Evolutionary conservation across 768 basidiomycete genomes (phyloP).

Genomic region (Lactarius indigo): DNA sequence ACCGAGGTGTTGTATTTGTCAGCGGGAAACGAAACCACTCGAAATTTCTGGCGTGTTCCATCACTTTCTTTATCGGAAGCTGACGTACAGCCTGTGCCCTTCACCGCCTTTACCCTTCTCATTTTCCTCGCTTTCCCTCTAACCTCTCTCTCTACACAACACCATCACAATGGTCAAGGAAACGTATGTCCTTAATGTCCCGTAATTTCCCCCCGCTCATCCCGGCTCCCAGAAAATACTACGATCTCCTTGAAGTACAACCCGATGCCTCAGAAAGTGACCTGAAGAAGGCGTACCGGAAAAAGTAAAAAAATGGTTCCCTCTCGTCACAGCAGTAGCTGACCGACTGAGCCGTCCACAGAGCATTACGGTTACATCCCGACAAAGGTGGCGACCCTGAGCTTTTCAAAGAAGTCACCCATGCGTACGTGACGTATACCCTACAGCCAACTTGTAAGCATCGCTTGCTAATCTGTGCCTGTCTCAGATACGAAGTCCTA

Average conservation of each 20-base stretch:
- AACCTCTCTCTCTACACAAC: slow-evolving; percentile 19
- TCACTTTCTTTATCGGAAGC: slow-evolving; percentile 32
- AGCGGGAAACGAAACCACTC: slow-evolving; percentile 26
- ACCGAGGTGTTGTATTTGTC: slow-evolving; percentile 13
- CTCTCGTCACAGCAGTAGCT: slow-evolving; percentile 4
- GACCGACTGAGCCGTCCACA: slow-evolving; percentile 31
- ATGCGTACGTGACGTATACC: slow-evolving; percentile 65
- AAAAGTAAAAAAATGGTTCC: slow-evolving; percentile 55
- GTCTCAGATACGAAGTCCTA: slow-evolving; percentile 82
- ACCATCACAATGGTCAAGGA: slow-evolving; percentile 59
- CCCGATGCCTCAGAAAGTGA: slow-evolving; percentile 78
- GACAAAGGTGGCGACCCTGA: slow-evolving; percentile 97
- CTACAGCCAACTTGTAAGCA: slow-evolving; percentile 15
- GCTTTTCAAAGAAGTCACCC: slow-evolving; percentile 94
- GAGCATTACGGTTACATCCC: slow-evolving; percentile 81
- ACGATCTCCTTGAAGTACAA: slow-evolving; percentile 86
- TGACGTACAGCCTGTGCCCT: slow-evolving; percentile 18
- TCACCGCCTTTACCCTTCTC: slow-evolving; percentile 13
- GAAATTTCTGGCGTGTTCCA: slow-evolving; percentile 40
- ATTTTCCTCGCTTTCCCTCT: slow-evolving; percentile 15
- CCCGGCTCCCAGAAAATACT: slow-evolving; percentile 62
- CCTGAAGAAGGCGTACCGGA: slow-evolving; percentile 94
- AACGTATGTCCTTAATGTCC: slow-evolving; percentile 43
- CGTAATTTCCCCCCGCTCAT: slow-evolving; percentile 8
- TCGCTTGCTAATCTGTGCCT: slow-evolving; percentile 11